These are phyloP conservation scores for Botryotinia globosa DNA, from an alignment of 2,329 filamentous ascomycete genomes.

Conservation along the genomic window DNA sequence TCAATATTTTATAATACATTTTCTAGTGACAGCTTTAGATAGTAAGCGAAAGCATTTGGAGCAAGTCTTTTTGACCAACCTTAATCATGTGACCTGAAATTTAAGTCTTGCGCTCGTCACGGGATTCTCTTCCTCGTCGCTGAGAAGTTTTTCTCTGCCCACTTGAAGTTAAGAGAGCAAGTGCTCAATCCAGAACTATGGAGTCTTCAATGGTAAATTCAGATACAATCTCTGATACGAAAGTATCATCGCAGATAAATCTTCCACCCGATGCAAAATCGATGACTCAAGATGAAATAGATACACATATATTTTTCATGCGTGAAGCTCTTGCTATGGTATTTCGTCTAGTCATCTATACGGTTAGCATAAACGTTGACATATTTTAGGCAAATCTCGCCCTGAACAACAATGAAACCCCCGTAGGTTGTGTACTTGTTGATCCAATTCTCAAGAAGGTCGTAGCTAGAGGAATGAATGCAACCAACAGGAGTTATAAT, in stretches of 20 bases:
- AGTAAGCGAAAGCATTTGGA: background rate
- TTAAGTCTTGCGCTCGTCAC: background rate
- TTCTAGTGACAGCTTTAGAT: background rate
- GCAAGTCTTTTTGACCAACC: background rate
- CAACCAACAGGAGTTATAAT: conserved; percentile 86
- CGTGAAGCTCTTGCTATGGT: conserved; percentile 85
- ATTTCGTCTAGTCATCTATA: conserved; percentile 29
- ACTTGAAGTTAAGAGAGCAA: background rate
- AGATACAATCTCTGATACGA: background rate
- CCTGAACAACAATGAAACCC: conserved; percentile 83
- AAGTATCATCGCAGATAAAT: background rate
- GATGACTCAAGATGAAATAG: conserved; percentile 25
- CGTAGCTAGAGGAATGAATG: conserved; percentile 92
- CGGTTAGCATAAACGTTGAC: background rate
- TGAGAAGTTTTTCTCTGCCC: background rate
- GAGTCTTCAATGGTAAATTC: background rate
- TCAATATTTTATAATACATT: background rate
- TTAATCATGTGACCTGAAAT: conserved; percentile 1
- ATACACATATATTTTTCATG: conserved; percentile 64
- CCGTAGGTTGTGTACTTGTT: conserved; percentile 93
- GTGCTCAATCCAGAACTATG: background rate
- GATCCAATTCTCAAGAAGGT: conserved; percentile 61
- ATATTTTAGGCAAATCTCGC: conserved; percentile 74
- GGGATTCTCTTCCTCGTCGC: background rate
- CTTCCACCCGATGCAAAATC: conserved; percentile 7